Evolutionary conservation across 169 alveolate genomes (phyloP), one percentile per base, ranked within the genome.

Genomic region (Plasmodium yoelii): DNA sequence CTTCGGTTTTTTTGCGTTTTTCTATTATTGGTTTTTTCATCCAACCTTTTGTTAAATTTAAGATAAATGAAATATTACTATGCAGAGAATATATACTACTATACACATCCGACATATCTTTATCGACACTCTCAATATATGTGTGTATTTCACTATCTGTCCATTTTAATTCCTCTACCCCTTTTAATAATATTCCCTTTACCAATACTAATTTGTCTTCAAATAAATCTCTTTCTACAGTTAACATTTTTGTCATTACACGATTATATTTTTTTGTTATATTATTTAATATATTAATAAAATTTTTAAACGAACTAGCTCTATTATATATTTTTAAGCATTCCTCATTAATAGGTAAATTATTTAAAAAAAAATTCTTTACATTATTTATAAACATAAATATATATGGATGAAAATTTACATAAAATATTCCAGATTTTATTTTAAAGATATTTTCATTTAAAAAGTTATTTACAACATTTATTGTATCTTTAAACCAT

Each of bases 1-100:
- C 90, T 82, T 82, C 90, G 5, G 95, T 96, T 72, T 92, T 96
- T 74, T 87, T 88, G 44, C 94, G 94, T 86, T 95, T 94, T 69
- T 96, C 97, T 22, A 94, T 90, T 10, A 96, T 93, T 51, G 95
- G 92, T 68, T 69, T 93, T 73, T 64, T 67, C 2, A 60, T 19
- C 80, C 90, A 67, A 9, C 72, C 19, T 0, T 55, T 65, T 18
- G 90, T 67, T 46, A 82, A 22, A 67, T 70, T 82, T 19, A 82
- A 70, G 6, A 82, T 67, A 67, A 60, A 82, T 26, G 60, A 39
- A 19, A 82, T 55, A 59, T 82, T 65, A 10, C 46, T 82, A 42
- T 82, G 90, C 3, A 82, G 72, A 19, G 73, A 39, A 10, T 71
- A 82, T 49, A 82, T 82, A 10, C 68, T 82, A 22, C 28, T 53